Percentiles rank a stretch among this genome's conserved stretches.
These are phyloP conservation scores for Solanum virginianum DNA, from an alignment of 257 asterid genomes.

Conservation along the genomic window DNA sequence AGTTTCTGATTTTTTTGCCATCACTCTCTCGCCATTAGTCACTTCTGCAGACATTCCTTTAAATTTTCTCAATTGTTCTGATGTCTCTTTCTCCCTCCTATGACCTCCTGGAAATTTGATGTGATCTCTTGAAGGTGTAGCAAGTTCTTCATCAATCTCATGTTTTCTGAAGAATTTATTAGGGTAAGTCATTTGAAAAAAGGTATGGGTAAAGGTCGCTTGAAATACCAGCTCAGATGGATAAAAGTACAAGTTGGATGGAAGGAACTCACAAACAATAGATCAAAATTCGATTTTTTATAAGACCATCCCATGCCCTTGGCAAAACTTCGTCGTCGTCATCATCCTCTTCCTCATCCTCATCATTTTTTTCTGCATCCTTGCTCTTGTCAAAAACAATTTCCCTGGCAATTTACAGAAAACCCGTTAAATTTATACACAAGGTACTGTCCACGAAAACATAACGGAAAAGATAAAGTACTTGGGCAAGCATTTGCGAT, in stretches of 20 bases:
- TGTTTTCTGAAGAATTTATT: slow-evolving; percentile 40
- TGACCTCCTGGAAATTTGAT: slow-evolving; percentile 52
- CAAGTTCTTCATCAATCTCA: slow-evolving; percentile 28
- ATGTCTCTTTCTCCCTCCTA: slow-evolving; percentile 10
- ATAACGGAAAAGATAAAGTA: slow-evolving; percentile 10
- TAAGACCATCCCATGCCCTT: slow-evolving; percentile 86
- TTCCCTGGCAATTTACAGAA: slow-evolving; percentile 28
- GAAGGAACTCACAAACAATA: slow-evolving; percentile 68
- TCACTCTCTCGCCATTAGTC: slow-evolving; percentile 13
- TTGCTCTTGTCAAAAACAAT: slow-evolving; percentile 23
- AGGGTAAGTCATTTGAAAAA: neutral
- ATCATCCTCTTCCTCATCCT: slow-evolving; percentile 9
- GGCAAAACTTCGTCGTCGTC: slow-evolving; percentile 13
- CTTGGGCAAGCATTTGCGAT: slow-evolving; percentile 90
- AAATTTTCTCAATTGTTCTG: slow-evolving; percentile 8
- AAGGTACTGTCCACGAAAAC: neutral
- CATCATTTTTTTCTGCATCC: neutral
- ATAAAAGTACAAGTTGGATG: neutral
- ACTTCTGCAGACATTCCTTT: slow-evolving; percentile 14
- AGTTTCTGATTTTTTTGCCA: slow-evolving; percentile 17
- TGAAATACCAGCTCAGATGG: neutral
- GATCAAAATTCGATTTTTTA: slow-evolving; percentile 62
- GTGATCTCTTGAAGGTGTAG: slow-evolving; percentile 64
- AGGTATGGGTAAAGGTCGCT: neutral
- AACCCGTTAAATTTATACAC: neutral